Evolutionary conservation across 306 rosid species (phyloP).

Genomic region (Cajanus cajan): DNA sequence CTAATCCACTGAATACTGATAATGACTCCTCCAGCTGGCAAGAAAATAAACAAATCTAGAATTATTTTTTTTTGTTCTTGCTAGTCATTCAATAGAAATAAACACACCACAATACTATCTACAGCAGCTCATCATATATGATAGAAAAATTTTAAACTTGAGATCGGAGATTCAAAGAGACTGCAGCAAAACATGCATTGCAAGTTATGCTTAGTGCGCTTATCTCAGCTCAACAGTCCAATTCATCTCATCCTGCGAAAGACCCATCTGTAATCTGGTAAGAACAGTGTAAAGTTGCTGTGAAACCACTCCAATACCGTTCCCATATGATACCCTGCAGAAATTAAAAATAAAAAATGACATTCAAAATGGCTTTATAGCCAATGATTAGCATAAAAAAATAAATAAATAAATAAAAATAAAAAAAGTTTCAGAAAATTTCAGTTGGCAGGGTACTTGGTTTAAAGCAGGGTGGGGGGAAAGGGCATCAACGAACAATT

Average conservation of each 20-base stretch:
- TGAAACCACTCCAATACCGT: conserved; percentile 71
- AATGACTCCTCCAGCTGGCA: conserved; percentile 13
- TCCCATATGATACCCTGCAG: conserved; percentile 64
- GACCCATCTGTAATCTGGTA: conserved; percentile 94
- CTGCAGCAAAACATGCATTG: conserved; percentile 1
- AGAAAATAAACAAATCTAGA: conserved; percentile 25
- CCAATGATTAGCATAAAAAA: background rate
- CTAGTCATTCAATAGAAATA: conserved; percentile 21
- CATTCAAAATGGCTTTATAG: background rate
- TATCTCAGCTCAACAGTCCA: conserved; percentile 84
- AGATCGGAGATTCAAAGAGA: background rate
- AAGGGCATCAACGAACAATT: background rate
- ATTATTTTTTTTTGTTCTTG: conserved; percentile 4
- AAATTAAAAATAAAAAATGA: background rate
- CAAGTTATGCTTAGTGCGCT: conserved; percentile 17
- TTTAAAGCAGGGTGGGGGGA: background rate
- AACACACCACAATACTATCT: conserved; percentile 18
- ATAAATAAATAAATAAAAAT: too few species aligned
- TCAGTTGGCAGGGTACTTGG: background rate
- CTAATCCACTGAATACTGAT: background rate
- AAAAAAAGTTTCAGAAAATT: background rate
- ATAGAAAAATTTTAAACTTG: background rate
- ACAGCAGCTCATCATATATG: conserved; percentile 1
- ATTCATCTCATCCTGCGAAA: conserved; percentile 69
- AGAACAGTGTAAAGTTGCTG: conserved; percentile 77